Evolutionary conservation across 768 basidiomycete genomes (phyloP).

Genomic region (Phaeotremella skinneri): DNA sequence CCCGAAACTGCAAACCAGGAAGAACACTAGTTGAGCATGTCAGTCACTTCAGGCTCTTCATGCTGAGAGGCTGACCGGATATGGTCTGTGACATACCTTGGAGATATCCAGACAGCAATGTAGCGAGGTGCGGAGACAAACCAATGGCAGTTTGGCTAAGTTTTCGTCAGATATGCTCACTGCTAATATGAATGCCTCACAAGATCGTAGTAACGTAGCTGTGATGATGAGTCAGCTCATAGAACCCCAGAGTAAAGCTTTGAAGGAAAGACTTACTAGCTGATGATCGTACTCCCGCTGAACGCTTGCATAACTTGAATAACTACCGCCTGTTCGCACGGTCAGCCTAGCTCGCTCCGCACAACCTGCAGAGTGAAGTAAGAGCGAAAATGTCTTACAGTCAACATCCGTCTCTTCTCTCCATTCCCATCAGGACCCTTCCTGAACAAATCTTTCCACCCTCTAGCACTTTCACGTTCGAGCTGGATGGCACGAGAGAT

Average conservation of each 20-base stretch:
- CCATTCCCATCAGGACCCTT: conserved; percentile 18
- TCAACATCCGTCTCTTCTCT: conserved; percentile 24
- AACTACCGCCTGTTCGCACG: conserved; percentile 7
- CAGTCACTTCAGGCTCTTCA: neutral
- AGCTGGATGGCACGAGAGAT: conserved; percentile 19
- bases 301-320: conserved; percentile 23
- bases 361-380: neutral
- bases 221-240: neutral
- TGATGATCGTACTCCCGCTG: conserved; percentile 23
- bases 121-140: conserved; percentile 16
- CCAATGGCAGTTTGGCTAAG: conserved; percentile 18
- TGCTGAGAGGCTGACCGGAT: neutral
- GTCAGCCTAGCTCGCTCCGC: neutral
- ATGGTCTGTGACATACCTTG: conserved; percentile 10
- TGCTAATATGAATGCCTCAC: conserved; percentile 7
- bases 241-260: neutral
- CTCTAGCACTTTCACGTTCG: conserved; percentile 13
- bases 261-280: conserved; percentile 13
- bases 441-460: conserved; percentile 20
- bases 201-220: conserved; percentile 31
- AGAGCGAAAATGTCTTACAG: conserved; percentile 7
- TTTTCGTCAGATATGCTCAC: neutral
- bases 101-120: conserved; percentile 21
- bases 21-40: conserved; percentile 12
- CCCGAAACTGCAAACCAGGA: conserved; percentile 21